Evolutionary conservation across 2,329 filamentous ascomycete genomes (phyloP), one percentile per base, ranked within the genome.

Genomic region (Calonectria pteridis): DNA sequence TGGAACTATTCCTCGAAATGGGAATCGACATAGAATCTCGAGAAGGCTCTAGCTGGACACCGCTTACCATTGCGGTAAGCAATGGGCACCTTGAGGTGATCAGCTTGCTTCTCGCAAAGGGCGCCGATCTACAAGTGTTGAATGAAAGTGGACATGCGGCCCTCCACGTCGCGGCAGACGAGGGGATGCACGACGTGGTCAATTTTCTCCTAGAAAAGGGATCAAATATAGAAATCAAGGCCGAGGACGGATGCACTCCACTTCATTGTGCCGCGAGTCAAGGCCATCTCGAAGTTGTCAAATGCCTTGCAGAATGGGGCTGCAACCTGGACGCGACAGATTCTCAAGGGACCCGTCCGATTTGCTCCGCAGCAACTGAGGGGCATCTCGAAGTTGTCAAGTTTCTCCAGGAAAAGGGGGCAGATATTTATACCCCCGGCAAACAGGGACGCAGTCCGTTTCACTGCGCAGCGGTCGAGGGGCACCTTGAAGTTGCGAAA

Each of bases 21-120:
- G 53, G 20, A 37, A 6, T 23, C 4, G 20, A 26, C 2, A 3
- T 35, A 5, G 20, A 58, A n/a, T n/a, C 53, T 23, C 10, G 0
- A 1, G 5, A 14, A 7, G 1, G 1, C 0, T 3, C 4, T 7
- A 20, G 35, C 2, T 33, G 40, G 40, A 28, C 62, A 4, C 4
- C 62, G 33, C 26, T 64, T 6, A 43, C 4, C 16, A 23, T 33
- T 14, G 62, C 62, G 2, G 37, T 37, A n/a, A 23, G 9, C 2
- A 3, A 23, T 9, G 28, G 40, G 2, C 20, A 40, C 6, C 29
- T 50, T 20, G 40, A 65, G 9, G 26, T 51, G 13, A 11, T 28
- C 29, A 28, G 37, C 18, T 3, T 65, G 11, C 29, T 65, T 18
- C 29, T 65, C 9, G 43, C 23, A 2, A 65, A 51, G 1, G 43